These are phyloP conservation scores for Orbilia javanica DNA, from an alignment of 2,329 filamentous ascomycete genomes.

Conservation along the genomic window DNA sequence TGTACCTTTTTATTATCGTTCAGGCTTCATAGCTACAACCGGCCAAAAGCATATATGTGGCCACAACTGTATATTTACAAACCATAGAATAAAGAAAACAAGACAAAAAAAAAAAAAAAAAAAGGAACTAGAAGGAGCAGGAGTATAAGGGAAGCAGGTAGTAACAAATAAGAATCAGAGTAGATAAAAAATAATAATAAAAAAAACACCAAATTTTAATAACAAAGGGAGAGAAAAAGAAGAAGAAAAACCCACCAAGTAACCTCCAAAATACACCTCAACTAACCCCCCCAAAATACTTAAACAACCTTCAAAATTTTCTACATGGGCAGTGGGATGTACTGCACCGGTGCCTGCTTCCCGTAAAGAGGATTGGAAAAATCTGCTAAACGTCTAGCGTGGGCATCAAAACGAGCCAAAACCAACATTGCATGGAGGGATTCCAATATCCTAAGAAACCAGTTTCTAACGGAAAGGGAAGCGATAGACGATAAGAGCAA, in stretches of 20 bases:
- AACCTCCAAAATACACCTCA: neutral
- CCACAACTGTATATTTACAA: conserved; percentile 20
- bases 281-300: too few species aligned
- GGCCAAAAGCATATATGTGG: conserved; percentile 7
- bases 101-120: neutral
- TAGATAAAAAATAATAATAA: too few species aligned
- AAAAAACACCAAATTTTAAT: neutral
- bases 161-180: too few species aligned
- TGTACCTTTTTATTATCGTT: conserved; percentile 9
- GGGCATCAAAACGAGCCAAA: conserved; percentile 29
- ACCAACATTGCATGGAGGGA: neutral
- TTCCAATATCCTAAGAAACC: conserved; percentile 13
- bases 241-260: too few species aligned
- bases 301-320: neutral
- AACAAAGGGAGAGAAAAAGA: neutral
- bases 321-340: neutral
- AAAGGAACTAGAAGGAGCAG: neutral
- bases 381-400: conserved; percentile 22
- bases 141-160: neutral
- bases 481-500: conserved; percentile 6
- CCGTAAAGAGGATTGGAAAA: conserved; percentile 9
- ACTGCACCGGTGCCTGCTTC: neutral
- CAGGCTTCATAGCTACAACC: conserved; percentile 15
- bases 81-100: neutral
- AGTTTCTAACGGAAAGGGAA: conserved; percentile 48